Evolutionary conservation across 352 stramenopile species (phyloP).

Genomic region (Phytophthora colocasiae): DNA sequence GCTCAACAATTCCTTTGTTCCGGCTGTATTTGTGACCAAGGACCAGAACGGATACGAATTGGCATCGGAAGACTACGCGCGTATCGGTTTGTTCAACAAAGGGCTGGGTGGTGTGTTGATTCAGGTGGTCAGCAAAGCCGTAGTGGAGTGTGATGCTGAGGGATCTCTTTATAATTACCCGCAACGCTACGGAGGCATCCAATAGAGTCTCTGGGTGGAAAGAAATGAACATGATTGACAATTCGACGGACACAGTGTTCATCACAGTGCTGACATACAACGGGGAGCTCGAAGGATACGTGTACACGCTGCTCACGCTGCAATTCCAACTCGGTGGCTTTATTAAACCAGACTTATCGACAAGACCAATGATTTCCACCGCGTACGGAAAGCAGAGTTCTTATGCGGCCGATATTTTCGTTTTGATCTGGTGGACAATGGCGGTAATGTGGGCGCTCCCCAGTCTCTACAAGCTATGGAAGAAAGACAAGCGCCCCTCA

Average conservation of each 20-base stretch:
- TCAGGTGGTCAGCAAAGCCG: slow-evolving; percentile 2
- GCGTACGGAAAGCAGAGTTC: no score
- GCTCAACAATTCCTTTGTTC: slow-evolving; percentile 50
- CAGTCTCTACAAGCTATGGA: no score
- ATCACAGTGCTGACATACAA: background rate
- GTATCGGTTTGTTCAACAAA: slow-evolving; percentile 44
- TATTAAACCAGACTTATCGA: background rate
- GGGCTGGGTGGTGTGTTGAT: slow-evolving; percentile 45
- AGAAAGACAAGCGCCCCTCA: no score
- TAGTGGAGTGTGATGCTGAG: no score
- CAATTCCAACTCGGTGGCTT: background rate
- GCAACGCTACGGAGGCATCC: no score
- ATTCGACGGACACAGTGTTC: background rate
- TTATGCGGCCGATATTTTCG: no score
- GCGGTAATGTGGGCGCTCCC: no score
- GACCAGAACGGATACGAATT: slow-evolving; percentile 42
- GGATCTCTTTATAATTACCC: no score
- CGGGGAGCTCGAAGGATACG: background rate
- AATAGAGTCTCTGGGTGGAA: no score
- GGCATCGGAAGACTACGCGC: slow-evolving; percentile 26
- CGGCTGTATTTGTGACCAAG: slow-evolving; percentile 45
- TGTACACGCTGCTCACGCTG: background rate
- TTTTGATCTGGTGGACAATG: no score
- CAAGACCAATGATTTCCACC: no score
- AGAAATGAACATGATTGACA: background rate